Percentiles rank a stretch among this genome's conserved stretches.
Evolutionary conservation across 768 basidiomycete species (phyloP).

Genomic region (Strobilomyces dryophilus): DNA sequence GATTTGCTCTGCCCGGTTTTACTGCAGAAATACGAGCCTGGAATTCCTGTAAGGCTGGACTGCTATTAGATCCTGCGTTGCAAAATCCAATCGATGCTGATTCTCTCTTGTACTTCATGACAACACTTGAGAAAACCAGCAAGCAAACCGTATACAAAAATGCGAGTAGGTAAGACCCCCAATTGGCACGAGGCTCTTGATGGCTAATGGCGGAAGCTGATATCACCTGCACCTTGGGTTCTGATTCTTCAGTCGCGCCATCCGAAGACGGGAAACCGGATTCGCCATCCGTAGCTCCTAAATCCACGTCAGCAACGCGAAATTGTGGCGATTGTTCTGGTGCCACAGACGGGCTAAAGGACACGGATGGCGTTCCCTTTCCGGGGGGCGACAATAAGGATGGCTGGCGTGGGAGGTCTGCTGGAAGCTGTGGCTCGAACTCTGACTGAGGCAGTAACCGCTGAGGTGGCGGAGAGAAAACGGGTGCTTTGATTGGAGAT

Average conservation of each 20-base stretch:
- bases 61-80: slow-evolving; percentile 59
- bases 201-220: slow-evolving; percentile 31
- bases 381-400: slow-evolving; percentile 12
- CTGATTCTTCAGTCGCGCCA: slow-evolving; percentile 12
- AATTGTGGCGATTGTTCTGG: slow-evolving; percentile 8
- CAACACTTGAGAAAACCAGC: slow-evolving; percentile 30
- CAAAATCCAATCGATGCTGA: slow-evolving; percentile 77
- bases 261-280: slow-evolving; percentile 14
- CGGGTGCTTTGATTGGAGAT: slow-evolving; percentile 33
- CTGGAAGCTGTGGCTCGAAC: slow-evolving; percentile 52
- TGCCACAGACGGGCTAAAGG: slow-evolving; percentile 13
- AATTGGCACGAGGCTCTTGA: slow-evolving; percentile 11
- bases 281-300: background rate
- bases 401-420: slow-evolving; percentile 32
- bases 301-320: slow-evolving; percentile 3
- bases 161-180: slow-evolving; percentile 35
- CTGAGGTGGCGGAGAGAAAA: slow-evolving; percentile 20
- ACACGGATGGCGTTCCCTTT: slow-evolving; percentile 11
- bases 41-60: slow-evolving; percentile 47
- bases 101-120: slow-evolving; percentile 56
- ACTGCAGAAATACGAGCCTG: slow-evolving; percentile 43
- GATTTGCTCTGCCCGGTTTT: slow-evolving; percentile 54
- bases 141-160: slow-evolving; percentile 38
- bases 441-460: slow-evolving; percentile 50
- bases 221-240: slow-evolving; percentile 23